Base-by-base conservation (phyloP, 2,329 filamentous ascomycete genomes). In the Knufia fluminis region DNA sequence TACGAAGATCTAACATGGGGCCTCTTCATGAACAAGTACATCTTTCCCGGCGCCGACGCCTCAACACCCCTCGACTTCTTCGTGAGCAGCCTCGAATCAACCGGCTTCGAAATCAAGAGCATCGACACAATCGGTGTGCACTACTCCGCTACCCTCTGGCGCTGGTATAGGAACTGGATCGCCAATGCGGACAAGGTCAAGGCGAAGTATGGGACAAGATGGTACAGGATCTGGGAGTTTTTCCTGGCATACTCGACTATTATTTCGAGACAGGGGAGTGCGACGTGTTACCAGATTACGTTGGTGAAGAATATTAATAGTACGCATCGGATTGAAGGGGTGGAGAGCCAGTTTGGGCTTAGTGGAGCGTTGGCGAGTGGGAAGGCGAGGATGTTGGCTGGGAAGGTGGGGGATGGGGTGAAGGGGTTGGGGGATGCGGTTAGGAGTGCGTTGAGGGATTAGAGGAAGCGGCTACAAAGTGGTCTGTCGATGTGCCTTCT, bases 11-110 rank as follows among this genome's bases (percentile, higher is more conserved):
- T 96, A 46, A 86, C 91, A 68, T 97, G 92, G 92, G 92, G 92
- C 66, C 78, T 97, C 41, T 97, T 96, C 79, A 94, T 97, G 89
- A 97, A 97, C 83, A 96, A 95, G 75, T 95, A 97, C 71, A 78
- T 97, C 68, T 97, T 97, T 79, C 92, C 90, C 28, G 92, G 92
- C 66, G 92, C 92, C 46, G 92, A 97, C 66, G 92, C 92, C 46
- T 94, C 87, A 38, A 94, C 89, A 51, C 92, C 92, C 46, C 81
- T 98, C 43, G 88, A 87, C 59, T 92, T 83, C 70, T 87, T 92
- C 61, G 75, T 94, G 60, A 81, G 88, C 68, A 82, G 81, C 64
- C 79, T 96, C 17, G 92, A 98, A 73, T 82, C 78, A 50, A 84
- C 86, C 55, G 88, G 88, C 32, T 94, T 88, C 61, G 92, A 97